Evolutionary conservation across 768 basidiomycete species (phyloP), one percentile per base, ranked within the genome.

Genomic region (Pleurotus tuber-regium): DNA sequence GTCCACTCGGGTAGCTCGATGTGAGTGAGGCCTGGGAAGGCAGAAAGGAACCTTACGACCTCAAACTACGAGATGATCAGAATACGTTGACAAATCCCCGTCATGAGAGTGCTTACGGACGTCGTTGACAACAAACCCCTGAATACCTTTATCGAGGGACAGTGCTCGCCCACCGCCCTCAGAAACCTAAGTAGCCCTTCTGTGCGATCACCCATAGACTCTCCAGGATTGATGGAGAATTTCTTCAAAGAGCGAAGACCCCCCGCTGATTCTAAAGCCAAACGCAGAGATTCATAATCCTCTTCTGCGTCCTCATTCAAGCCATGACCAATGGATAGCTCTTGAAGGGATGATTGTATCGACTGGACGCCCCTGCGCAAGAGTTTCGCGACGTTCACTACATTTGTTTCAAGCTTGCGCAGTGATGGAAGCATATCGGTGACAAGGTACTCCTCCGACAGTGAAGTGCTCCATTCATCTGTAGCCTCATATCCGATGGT

Each of bases 81-180:
- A n/a, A n/a, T 2, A 46, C 29, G 43, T 18, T 8, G 14, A 26
- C 8, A 4, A 28, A 25, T 10, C 14, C 26, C n/a, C 29, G 16
- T 26, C 29, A 16, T 29, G 43, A 46, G 8, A 26, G n/a, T n/a
- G n/a, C 43, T 21, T 7, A 24, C 43, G 2, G n/a, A n/a, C 28
- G 26, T 25, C 43, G 14, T 21, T 16, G 9, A 10, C 23, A 9
- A 46, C n/a, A 26, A 12, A n/a, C 23, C 43, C 21, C 26, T 46
- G 43, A 46, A 29, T n/a, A 14, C 9, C 24, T 29, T 25, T 10
- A 46, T 46, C n/a, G 43, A 46, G n/a, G 28, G 43, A 46, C 43
- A 46, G 9, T 26, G 14, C 26, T 28, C 14, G 2, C 43, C 43
- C 10, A 46, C 28, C 9, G 43, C 16, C 25, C 18, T 44, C 4